A percentile compares a stretch with the other conserved stretches of the same genome.
phyloP scores from a whole-genome alignment of 495 filamentous ascomycete species.

The Rusavskia elegans region DNA sequence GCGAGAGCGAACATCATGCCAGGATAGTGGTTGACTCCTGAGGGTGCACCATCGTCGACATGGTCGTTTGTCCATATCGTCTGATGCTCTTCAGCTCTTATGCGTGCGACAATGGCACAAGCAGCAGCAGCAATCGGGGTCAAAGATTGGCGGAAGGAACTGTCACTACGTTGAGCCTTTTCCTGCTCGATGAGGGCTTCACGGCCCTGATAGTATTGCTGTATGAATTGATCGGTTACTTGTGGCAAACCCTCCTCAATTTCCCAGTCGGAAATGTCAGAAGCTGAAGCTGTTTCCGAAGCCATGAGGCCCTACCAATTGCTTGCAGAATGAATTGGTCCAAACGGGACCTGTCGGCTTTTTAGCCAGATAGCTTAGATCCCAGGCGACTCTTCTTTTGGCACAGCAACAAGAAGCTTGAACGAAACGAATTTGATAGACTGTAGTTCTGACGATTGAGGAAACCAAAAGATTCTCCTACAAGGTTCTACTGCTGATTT shows the following conservation, averaged over 20 bases:
- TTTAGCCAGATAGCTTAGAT: too few species aligned
- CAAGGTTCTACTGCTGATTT: too few species aligned
- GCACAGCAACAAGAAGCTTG: too few species aligned
- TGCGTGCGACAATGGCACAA: slow-evolving; percentile 58
- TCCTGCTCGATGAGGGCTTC: slow-evolving; percentile 65
- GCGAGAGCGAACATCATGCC: slow-evolving; percentile 82
- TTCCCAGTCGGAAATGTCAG: slow-evolving; percentile 27
- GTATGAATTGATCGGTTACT: slow-evolving; percentile 55
- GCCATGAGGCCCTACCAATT: not conserved
- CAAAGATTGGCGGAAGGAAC: slow-evolving; percentile 35
- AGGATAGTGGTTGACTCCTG: slow-evolving; percentile 44
- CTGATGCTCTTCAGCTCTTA: slow-evolving; percentile 57
- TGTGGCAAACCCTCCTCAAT: slow-evolving; percentile 34
- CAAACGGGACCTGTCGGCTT: too few species aligned
- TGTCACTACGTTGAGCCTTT: slow-evolving; percentile 57
- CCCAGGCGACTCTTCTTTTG: too few species aligned
- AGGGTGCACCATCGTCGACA: slow-evolving; percentile 32
- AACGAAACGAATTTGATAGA: too few species aligned
- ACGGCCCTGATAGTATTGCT: slow-evolving; percentile 63
- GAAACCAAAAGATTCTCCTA: too few species aligned
- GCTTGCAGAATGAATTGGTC: too few species aligned
- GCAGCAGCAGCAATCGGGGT: slow-evolving; percentile 62
- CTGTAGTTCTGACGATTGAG: too few species aligned
- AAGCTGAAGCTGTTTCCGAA: slow-evolving; percentile 4
- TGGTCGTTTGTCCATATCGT: slow-evolving; percentile 56